Evolutionary conservation across 192 early-diverging fungal species (phyloP), one percentile per base, ranked within the genome.

Genomic region (Rhizophagus sp.): DNA sequence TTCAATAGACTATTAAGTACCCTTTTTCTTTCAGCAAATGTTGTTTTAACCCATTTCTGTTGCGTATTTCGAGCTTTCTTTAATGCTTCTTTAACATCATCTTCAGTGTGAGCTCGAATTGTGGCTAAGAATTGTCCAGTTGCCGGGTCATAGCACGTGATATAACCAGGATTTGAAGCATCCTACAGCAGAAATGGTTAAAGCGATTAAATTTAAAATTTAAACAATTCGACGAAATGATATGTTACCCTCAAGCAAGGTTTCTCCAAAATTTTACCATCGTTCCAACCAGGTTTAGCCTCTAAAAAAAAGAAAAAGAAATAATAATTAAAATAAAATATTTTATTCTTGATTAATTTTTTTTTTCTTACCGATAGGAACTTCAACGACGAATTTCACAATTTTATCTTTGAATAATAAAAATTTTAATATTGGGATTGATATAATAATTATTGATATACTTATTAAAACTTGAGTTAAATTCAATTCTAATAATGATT

Each of bases 111-210:
- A 30, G 87, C 85, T 57, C 81, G 87, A 50, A 93, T 90, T 10
- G 83, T 87, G 33, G 87, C 90, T 33, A 97, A 88, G 24, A 87
- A 89, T 62, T 91, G 87, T 22, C 94, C 95, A 24, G 95, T 96
- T 36, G 95, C 89, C 11, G 95, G 95, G 50, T 97, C 95, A 79
- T 91, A 97, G 81, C 94, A 95, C 30, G 90, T 86, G 81, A 97
- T 95, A 33, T 84, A 84, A 12, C 80, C 80, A 2, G 89, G 90
- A 57, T 88, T 84, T 24, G 76, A 49, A 30, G 82, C 80, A 61
- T 88, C 83, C 89, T 90, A 76, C 49, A 15, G 10, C 62, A 47
- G 17, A 30, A 22, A n/a, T 34, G 27, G 30, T 34, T 30, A n/a
- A 30, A 36, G 34, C 34, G 34, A 36, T 36, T 36, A 36, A 36